Conservation (phyloP, 2,329 filamentous ascomycete species). For the Podosphaera fusca region DNA sequence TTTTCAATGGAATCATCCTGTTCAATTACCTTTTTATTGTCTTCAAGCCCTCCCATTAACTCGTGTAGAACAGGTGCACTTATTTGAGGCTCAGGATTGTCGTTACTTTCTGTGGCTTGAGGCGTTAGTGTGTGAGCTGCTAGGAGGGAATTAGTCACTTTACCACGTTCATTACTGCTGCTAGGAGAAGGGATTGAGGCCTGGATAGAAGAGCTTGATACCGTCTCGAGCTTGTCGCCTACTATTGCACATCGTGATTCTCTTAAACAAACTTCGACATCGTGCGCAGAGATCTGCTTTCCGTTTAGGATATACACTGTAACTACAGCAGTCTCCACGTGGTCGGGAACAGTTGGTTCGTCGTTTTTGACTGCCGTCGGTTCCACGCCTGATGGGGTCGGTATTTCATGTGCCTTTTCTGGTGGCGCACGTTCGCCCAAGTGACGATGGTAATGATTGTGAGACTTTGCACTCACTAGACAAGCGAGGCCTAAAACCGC, state of each 20-base stretch:
- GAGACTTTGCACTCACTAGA: conserved; percentile 29
- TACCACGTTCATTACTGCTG: not conserved
- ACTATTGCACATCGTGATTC: conserved; percentile 47
- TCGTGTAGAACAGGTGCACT: too few species aligned
- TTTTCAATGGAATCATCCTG: too few species aligned
- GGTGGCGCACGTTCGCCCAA: conserved; percentile 28
- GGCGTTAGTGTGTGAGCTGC: too few species aligned
- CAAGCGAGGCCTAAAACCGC: conserved; percentile 18
- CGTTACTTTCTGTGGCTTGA: too few species aligned
- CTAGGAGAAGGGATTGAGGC: conserved; percentile 15
- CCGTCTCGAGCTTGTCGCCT: conserved; percentile 24
- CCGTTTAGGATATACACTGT: conserved; percentile 52
- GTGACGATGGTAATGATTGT: conserved; percentile 34
- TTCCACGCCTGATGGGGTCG: too few species aligned
- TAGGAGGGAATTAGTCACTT: too few species aligned
- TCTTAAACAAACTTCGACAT: conserved; percentile 49
- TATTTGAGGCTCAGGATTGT: too few species aligned
- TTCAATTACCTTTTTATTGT: too few species aligned
- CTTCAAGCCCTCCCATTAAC: too few species aligned
- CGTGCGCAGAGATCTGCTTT: conserved; percentile 29
- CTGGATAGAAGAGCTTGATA: conserved; percentile 15
- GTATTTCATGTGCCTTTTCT: too few species aligned
- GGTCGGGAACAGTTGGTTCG: conserved; percentile 16
- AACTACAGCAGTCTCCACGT: conserved; percentile 34
- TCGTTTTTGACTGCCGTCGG: conserved; percentile 21